phyloP scores from a whole-genome alignment of 495 filamentous ascomycete genomes.

The Poronia punctata region DNA sequence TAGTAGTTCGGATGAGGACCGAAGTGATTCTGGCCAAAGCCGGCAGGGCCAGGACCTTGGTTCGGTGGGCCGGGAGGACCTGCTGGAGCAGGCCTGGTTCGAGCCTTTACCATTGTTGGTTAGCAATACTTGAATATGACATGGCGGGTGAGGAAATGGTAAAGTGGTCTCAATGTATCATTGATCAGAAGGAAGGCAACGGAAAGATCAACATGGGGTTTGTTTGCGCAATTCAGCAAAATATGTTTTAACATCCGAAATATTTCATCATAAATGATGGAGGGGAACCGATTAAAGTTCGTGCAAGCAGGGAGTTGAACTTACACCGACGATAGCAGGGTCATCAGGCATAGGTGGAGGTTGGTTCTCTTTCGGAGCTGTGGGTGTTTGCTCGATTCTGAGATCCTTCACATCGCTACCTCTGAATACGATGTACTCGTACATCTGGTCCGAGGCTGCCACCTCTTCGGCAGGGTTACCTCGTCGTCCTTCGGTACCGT shows the following conservation, averaged over 20 bases:
- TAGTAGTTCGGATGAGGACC: slow-evolving; percentile 37
- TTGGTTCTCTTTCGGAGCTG: slow-evolving; percentile 58
- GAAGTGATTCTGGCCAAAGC: slow-evolving; percentile 47
- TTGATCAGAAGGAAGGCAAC: slow-evolving; percentile 99
- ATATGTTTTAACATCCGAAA: slow-evolving; percentile 74
- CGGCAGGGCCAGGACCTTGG: slow-evolving; percentile 43
- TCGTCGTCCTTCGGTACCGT: slow-evolving; percentile 85
- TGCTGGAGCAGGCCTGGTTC: slow-evolving; percentile 28
- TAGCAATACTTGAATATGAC: slow-evolving; percentile 4
- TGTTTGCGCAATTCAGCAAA: slow-evolving; percentile 85
- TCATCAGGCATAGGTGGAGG: slow-evolving; percentile 82
- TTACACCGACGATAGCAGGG: slow-evolving; percentile 94
- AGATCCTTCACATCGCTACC: slow-evolving; percentile 98
- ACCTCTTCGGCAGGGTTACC: slow-evolving; percentile 73
- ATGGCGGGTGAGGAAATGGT: slow-evolving; percentile 17
- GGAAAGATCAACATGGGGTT: slow-evolving; percentile 84
- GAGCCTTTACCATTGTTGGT: slow-evolving; percentile 22
- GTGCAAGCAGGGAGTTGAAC: slow-evolving; percentile 31
- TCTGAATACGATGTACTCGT: slow-evolving; percentile 98
- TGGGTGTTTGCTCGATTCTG: slow-evolving; percentile 71
- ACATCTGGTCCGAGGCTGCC: slow-evolving; percentile 70
- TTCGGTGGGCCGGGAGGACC: slow-evolving; percentile 22
- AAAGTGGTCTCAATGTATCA: slow-evolving; percentile 4
- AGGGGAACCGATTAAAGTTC: slow-evolving; percentile 1
- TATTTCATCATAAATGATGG: slow-evolving; percentile 64